Base-by-base conservation (phyloP, 2,329 filamentous ascomycete species). In the Onygenales sp. region DNA sequence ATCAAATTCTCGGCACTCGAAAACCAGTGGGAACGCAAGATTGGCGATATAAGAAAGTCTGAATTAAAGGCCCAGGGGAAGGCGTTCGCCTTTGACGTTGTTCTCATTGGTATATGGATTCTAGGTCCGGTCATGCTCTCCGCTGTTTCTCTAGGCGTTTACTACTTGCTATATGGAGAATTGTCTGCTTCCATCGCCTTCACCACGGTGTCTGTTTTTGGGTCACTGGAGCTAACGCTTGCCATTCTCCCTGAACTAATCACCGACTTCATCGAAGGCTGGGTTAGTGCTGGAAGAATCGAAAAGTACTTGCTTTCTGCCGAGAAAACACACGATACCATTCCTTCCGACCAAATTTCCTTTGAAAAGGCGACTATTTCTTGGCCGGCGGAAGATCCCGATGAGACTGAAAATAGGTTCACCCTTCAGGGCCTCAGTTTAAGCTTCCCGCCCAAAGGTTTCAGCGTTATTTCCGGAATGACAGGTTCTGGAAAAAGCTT, bases 1-100 rank as follows among this genome's bases (percentile, higher is more conserved):
- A 88, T 93, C 70, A 93, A 93, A 63, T 90, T 92, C 60, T 86
- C 86, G 0, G 87, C 87, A 1, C 70, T 89, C 2, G 88, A 92
- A 66, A 70, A 74, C 17, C 81, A 87, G 59, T 92, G 88, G 87
- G 82, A 89, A 65, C 74, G 77, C 13, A 86, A 84, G 56, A 87
- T 93, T 64, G 68, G 77, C 56, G 67, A 77, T 56, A 80, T 84
- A 6, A 77, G 88, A 62, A 78, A 83, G 43, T 79, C 77, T 46
- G 88, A 92, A 64, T 75, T 92, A 8, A 67, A 70, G 4, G 81
- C 80, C 21, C 77, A 88, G 37, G 87, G 85, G 81, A 75, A 73
- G 40, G 78, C 83, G 1, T 90, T 88, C 61, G 62, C 77, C 46
- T 79, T 77, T 42, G 85, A 90, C 62, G 77, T 80, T 2, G 73